Evolutionary conservation across 192 early-diverging fungal species (phyloP).

Genomic region (Umbelopsis isabellina): DNA sequence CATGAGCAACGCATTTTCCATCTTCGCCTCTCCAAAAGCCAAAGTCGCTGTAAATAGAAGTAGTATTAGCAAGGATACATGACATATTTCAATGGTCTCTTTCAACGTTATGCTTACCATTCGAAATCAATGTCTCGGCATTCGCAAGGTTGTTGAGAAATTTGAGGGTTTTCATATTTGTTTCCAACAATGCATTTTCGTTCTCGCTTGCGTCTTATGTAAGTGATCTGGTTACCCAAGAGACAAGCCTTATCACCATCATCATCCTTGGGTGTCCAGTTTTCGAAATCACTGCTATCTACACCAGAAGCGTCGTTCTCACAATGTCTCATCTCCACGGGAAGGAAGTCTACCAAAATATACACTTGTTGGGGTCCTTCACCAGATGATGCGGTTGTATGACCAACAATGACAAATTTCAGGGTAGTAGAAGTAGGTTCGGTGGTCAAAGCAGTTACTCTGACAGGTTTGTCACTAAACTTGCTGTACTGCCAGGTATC

Average conservation of each 20-base stretch:
- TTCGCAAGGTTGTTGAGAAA: conserved; percentile 59
- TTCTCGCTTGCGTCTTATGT: conserved; percentile 75
- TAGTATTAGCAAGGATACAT: background rate
- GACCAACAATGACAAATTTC: conserved; percentile 75
- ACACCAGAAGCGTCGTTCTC: conserved; percentile 49
- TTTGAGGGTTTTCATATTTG: conserved; percentile 59
- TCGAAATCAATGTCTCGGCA: conserved; percentile 85
- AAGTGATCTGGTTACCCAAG: conserved; percentile 60
- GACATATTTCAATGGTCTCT: too few relatives aligned
- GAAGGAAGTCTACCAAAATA: conserved; percentile 65
- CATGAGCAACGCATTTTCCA: conserved; percentile 68
- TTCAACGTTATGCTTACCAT: conserved; percentile 56
- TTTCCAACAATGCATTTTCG: conserved; percentile 72
- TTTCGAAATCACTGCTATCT: conserved; percentile 84
- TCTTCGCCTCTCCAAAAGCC: conserved; percentile 76
- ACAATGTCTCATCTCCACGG: conserved; percentile 45
- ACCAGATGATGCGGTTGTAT: conserved; percentile 32
- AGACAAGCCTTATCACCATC: conserved; percentile 68
- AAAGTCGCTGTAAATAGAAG: conserved; percentile 53
- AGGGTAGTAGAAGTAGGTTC: conserved; percentile 68
- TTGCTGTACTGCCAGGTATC: conserved; percentile 65
- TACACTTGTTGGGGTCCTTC: conserved; percentile 37
- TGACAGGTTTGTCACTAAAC: conserved; percentile 62
- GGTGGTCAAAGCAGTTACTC: conserved; percentile 64
- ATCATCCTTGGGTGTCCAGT: conserved; percentile 77